Percentiles rank a stretch among this genome's conserved stretches.
Conservation (phyloP, 345 rosid genomes). For the Populus ilicifolia region DNA sequence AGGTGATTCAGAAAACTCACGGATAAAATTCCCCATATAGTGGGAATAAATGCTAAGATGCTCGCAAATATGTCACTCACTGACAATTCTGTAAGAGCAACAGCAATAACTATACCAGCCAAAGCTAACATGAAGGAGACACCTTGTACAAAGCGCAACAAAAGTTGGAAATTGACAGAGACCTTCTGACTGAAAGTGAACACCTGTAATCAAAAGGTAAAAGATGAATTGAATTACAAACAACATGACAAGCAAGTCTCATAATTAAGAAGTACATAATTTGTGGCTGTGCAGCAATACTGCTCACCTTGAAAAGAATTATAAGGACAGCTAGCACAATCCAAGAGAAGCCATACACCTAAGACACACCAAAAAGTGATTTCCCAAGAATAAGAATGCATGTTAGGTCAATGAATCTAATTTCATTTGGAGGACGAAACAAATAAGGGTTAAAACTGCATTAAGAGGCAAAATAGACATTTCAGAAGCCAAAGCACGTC, state of each 20-base stretch:
- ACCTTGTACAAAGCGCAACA: constrained; percentile 87
- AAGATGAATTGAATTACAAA: constrained; percentile 10
- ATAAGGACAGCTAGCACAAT: constrained; percentile 57
- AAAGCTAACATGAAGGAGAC: constrained; percentile 62
- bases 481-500: background rate
- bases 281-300: background rate
- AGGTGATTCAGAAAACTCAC: constrained; percentile 39
- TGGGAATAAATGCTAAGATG: constrained; percentile 79
- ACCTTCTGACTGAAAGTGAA: constrained; percentile 97
- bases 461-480: background rate
- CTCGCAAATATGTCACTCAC: constrained; percentile 72
- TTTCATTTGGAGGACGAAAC: background rate
- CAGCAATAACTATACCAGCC: constrained; percentile 69
- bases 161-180: constrained; percentile 90
- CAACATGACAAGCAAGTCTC: background rate
- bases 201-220: constrained; percentile 45
- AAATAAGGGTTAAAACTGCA: background rate
- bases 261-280: background rate
- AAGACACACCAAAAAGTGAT: constrained; percentile 1
- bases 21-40: constrained; percentile 92
- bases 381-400: background rate
- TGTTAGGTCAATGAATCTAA: background rate
- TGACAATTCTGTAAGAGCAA: constrained; percentile 39
- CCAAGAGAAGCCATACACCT: constrained; percentile 94
- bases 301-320: constrained; percentile 75